Conservation (phyloP, 2,329 filamentous ascomycete species). For the Plenodomus biglobosus region DNA sequence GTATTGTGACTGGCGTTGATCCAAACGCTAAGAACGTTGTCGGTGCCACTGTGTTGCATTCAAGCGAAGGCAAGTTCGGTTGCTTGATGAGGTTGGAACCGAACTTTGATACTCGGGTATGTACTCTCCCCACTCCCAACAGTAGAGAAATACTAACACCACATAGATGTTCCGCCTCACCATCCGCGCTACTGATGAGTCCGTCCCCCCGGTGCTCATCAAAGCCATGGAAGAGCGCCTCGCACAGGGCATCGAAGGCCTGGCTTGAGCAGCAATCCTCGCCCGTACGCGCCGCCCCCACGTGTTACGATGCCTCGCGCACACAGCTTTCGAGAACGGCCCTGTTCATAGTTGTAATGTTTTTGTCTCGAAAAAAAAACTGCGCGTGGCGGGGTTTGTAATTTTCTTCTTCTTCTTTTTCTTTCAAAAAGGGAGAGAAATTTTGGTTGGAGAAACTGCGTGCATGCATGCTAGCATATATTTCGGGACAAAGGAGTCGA, state of each 20-base stretch:
- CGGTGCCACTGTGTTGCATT: slow-evolving; percentile 84
- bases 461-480: background rate
- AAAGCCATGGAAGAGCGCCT: slow-evolving; percentile 87
- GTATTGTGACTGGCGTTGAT: slow-evolving; percentile 80
- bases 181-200: slow-evolving; percentile 89
- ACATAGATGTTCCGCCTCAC: slow-evolving; percentile 90
- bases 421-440: background rate
- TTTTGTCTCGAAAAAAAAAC: background rate
- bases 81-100: slow-evolving; percentile 92
- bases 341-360: background rate
- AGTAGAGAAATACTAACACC: slow-evolving; percentile 15
- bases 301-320: background rate
- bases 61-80: slow-evolving; percentile 83
- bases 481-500: background rate
- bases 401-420: background rate
- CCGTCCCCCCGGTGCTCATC: slow-evolving; percentile 75
- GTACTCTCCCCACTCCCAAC: slow-evolving; percentile 32
- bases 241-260: slow-evolving; percentile 54
- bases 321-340: background rate
- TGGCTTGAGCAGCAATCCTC: slow-evolving; percentile 16
- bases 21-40: slow-evolving; percentile 93
- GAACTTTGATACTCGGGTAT: slow-evolving; percentile 87
- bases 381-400: background rate
- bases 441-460: too few relatives aligned
- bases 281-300: background rate